phyloP scores from a whole-genome alignment of 352 stramenopile genomes.

The Globisporangium okanoganense region DNA sequence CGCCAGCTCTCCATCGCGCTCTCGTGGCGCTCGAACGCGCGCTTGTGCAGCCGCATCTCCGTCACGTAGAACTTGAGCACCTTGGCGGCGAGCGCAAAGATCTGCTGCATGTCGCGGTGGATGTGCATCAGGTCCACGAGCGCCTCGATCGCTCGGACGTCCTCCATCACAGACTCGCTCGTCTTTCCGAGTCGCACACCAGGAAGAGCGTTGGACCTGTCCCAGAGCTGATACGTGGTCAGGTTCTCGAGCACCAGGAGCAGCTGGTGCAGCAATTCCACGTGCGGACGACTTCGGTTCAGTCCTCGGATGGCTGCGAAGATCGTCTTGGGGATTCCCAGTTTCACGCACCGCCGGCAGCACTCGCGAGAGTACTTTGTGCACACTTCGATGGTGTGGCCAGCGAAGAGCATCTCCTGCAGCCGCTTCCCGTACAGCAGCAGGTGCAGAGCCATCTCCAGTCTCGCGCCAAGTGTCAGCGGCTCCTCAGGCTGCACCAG shows the following conservation, averaged over 20 bases:
- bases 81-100: conserved; percentile 68
- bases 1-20: conserved; percentile 29
- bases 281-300: conserved; percentile 94
- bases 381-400: conserved; percentile 89
- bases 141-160: conserved; percentile 73
- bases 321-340: conserved; percentile 87
- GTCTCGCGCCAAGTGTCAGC: conserved; percentile 48
- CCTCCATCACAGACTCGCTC: conserved; percentile 47
- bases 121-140: conserved; percentile 95
- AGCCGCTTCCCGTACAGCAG: conserved; percentile 82
- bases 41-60: conserved; percentile 22
- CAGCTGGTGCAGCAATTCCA: conserved; percentile 91
- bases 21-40: background rate
- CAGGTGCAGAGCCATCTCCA: conserved; percentile 74
- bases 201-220: conserved; percentile 5
- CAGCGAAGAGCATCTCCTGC: conserved; percentile 90
- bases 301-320: conserved; percentile 90
- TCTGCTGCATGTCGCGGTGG: conserved; percentile 87
- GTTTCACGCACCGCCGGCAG: conserved; percentile 85
- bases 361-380: conserved; percentile 90
- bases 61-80: conserved; percentile 63
- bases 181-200: conserved; percentile 23
- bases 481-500: conserved; percentile 24
- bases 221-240: conserved; percentile 54
- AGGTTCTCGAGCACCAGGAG: conserved; percentile 88